Evolutionary conservation across 768 basidiomycete genomes (phyloP).

Genomic region (Mycena crocata): DNA sequence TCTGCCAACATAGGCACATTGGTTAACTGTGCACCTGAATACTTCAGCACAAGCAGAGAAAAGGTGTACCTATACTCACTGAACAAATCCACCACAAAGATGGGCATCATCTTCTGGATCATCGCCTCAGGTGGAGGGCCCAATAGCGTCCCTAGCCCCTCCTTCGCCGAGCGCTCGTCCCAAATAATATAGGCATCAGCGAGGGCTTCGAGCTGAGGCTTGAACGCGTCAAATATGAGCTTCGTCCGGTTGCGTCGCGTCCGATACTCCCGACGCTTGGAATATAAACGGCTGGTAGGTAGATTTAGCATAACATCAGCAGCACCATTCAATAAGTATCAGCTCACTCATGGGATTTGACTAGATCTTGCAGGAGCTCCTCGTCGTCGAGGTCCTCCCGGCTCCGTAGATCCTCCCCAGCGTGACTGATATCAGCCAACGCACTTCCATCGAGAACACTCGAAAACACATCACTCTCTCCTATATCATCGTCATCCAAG

Average conservation of each 20-base stretch:
- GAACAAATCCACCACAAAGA: conserved; percentile 9
- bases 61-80: not conserved
- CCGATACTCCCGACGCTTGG: not conserved
- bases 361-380: not conserved
- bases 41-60: not conserved
- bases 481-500: not conserved
- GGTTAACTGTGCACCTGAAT: not conserved
- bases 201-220: conserved; percentile 1
- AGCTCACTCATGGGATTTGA: not conserved
- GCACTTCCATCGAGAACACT: conserved; percentile 4
- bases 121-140: not conserved
- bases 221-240: not conserved
- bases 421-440: conserved; percentile 13
- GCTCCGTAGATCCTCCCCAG: not conserved
- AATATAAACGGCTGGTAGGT: not conserved
- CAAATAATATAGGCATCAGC: not conserved
- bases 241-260: conserved; percentile 1
- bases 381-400: conserved; percentile 1
- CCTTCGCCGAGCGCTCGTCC: not conserved
- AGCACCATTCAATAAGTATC: not conserved
- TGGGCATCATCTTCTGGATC: not conserved
- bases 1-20: not conserved
- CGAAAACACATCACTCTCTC: not conserved
- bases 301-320: not conserved
- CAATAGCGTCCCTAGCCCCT: not conserved